Percentiles rank a stretch among this genome's conserved stretches.
phyloP scores from a whole-genome alignment of 441 rosid species.

The Omphalea diandra region DNA sequence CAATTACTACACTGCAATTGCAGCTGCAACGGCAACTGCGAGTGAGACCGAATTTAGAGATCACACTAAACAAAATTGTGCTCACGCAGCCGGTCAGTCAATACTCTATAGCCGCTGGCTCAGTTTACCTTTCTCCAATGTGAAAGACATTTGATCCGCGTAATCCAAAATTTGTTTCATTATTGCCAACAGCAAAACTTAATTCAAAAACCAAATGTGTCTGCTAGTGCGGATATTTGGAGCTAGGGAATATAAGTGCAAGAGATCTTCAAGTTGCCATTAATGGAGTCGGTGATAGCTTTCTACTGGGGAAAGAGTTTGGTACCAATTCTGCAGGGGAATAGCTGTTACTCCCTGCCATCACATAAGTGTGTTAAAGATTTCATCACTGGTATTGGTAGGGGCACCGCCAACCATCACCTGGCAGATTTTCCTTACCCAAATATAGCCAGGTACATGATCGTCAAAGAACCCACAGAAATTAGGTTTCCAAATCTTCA shows the following conservation, averaged over 20 bases:
- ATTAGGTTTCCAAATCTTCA: no score
- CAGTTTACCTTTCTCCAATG: background rate
- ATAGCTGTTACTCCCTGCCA: background rate
- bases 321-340: conserved; percentile 4
- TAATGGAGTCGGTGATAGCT: no score
- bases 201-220: background rate
- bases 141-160: background rate
- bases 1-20: no score
- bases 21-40: background rate
- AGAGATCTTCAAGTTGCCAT: background rate
- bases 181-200: no score
- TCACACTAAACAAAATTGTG: no score
- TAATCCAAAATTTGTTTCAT: no score
- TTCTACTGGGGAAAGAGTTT: no score
- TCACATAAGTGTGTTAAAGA: background rate
- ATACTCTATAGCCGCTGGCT: background rate
- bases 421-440: conserved; percentile 9
- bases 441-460: background rate
- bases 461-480: background rate
- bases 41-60: background rate
- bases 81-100: no score
- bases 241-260: background rate
- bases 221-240: no score
- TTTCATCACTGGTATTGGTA: conserved; percentile 5
- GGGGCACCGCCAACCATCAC: conserved; percentile 1